These are phyloP conservation scores for Rhodamnia rubescens DNA, from an alignment of 345 rosid genomes.

Conservation along the genomic window DNA sequence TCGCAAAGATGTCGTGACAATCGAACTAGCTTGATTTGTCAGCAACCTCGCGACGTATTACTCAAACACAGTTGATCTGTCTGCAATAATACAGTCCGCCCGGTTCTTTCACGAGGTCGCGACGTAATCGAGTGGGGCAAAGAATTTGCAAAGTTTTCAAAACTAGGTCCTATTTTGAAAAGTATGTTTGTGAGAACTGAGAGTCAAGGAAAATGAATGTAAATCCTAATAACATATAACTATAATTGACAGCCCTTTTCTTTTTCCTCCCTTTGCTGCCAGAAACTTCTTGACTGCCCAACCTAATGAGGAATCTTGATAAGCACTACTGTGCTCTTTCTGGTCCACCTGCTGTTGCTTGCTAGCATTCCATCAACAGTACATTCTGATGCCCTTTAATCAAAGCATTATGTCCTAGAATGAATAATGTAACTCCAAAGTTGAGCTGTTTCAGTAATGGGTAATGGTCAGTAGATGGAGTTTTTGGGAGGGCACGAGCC, in stretches of 20 bases:
- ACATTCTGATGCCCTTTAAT: neutral
- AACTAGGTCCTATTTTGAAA: conserved; percentile 23
- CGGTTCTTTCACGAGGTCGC: conserved; percentile 25
- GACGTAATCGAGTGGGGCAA: conserved; percentile 37
- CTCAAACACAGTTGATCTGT: conserved; percentile 26
- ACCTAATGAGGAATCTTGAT: neutral
- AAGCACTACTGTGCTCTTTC: neutral
- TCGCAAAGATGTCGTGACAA: neutral
- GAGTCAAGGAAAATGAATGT: neutral
- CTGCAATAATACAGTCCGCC: conserved; percentile 38
- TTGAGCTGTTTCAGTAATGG: neutral
- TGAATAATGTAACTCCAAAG: neutral
- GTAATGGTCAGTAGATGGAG: neutral
- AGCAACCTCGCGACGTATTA: conserved; percentile 30
- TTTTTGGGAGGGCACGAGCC: neutral
- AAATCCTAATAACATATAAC: conserved; percentile 5
- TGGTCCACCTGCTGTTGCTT: neutral
- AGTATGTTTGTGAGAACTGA: conserved; percentile 14
- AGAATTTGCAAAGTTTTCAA: conserved; percentile 21
- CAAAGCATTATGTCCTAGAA: neutral
- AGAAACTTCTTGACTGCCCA: conserved; percentile 8
- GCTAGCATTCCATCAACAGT: neutral
- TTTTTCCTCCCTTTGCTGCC: neutral
- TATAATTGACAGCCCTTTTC: neutral
- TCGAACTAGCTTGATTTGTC: conserved; percentile 35